phyloP scores from a whole-genome alignment of 306 rosid species.

The Abrus precatorius region DNA sequence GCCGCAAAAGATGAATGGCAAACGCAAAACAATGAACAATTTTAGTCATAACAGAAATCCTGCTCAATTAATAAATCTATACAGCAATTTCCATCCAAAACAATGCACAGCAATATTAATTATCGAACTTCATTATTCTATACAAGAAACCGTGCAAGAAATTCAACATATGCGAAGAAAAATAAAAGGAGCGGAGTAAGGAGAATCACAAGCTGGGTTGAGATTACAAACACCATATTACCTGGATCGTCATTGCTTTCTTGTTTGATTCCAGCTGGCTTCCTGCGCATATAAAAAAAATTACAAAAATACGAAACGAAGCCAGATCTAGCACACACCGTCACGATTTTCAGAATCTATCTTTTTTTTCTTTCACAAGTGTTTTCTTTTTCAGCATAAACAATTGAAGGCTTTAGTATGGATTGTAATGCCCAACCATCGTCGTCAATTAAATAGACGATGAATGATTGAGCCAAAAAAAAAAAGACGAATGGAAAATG shows the following conservation, averaged over 20 bases:
- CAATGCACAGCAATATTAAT: background rate
- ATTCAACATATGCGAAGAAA: background rate
- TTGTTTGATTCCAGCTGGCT: slow-evolving; percentile 86
- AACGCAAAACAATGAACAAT: background rate
- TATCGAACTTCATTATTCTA: slow-evolving; percentile 1
- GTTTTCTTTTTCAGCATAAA: background rate
- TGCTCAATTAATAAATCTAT: background rate
- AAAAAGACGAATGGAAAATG: background rate
- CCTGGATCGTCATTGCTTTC: slow-evolving; percentile 85
- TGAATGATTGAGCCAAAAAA: background rate
- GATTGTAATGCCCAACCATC: background rate
- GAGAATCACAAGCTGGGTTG: background rate
- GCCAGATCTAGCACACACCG: slow-evolving; percentile 44
- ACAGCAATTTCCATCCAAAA: background rate
- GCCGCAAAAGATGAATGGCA: slow-evolving; percentile 1
- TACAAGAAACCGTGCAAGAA: background rate
- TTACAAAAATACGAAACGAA: background rate
- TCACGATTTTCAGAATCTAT: too few relatives aligned
- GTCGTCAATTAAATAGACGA: background rate
- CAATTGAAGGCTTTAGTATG: background rate
- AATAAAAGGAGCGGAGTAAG: background rate
- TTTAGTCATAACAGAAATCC: background rate
- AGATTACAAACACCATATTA: slow-evolving; percentile 40
- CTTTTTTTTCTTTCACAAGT: background rate
- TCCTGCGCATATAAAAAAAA: slow-evolving; percentile 50